Evolutionary conservation across 352 stramenopile species (phyloP).

Genomic region (Globisporangium rhizosaccharum): DNA sequence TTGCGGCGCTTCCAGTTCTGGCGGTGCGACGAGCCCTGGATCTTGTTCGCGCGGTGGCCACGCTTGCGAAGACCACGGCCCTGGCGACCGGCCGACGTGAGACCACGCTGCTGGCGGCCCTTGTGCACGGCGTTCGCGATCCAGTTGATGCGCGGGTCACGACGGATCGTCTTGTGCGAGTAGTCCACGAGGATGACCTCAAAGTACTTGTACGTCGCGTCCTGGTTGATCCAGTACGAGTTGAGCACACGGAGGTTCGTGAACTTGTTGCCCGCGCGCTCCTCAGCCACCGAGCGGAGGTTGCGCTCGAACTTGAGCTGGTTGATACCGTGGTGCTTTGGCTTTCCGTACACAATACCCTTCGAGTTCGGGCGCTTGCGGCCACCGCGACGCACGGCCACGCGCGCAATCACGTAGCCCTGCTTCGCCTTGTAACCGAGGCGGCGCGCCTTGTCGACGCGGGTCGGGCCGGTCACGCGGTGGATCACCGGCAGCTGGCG

Average conservation of each 20-base stretch:
- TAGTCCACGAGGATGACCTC: conserved; percentile 99
- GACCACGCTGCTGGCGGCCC: conserved; percentile 97
- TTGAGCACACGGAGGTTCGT: conserved; percentile 99
- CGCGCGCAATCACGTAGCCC: conserved; percentile 97
- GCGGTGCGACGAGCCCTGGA: conserved; percentile 95
- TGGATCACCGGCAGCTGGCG: conserved; percentile 97
- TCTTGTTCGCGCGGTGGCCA: conserved; percentile 99
- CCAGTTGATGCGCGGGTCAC: conserved; percentile 99
- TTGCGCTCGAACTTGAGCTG: conserved; percentile 99
- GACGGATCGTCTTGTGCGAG: conserved; percentile 96
- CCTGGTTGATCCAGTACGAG: conserved; percentile 99
- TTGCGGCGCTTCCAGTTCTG: conserved; percentile 99
- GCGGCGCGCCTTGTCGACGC: conserved; percentile 98
- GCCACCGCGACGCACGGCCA: conserved; percentile 96
- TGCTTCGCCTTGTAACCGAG: conserved; percentile 99
- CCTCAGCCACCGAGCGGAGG: conserved; percentile 96
- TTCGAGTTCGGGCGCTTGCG: conserved; percentile 99
- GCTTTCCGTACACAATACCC: conserved; percentile 99
- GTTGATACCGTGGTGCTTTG: conserved; percentile 99
- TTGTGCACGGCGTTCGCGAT: conserved; percentile 99
- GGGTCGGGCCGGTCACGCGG: conserved; percentile 91
- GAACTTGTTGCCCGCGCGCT: conserved; percentile 97
- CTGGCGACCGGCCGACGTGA: conserved; percentile 97
- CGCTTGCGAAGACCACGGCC: conserved; percentile 96
- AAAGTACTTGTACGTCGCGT: conserved; percentile 99